A percentile compares a stretch with the other conserved stretches of the same genome.
Conservation (phyloP, 306 rosid species). For the Fagus crenata region DNA sequence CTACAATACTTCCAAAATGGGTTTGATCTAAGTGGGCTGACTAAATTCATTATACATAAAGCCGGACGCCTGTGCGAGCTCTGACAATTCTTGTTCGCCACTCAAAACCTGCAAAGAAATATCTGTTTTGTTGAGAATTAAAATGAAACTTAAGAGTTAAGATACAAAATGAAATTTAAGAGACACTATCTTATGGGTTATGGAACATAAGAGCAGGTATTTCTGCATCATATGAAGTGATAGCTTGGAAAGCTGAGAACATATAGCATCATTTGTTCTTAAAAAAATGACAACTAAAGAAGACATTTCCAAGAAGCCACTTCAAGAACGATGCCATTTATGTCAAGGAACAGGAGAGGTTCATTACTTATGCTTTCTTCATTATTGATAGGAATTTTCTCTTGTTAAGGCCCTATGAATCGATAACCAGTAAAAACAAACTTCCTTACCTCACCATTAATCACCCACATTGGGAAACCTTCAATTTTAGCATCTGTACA, state of each 20-base stretch:
- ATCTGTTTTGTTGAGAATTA: conserved; percentile 22
- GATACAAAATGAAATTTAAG: no score
- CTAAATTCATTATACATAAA: conserved; percentile 36
- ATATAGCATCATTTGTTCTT: neutral
- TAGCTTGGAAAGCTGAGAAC: neutral
- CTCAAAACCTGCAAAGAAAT: conserved; percentile 56
- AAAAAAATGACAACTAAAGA: neutral
- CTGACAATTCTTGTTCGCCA: conserved; percentile 63
- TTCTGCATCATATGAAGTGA: neutral
- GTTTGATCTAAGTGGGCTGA: conserved; percentile 35
- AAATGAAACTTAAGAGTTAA: conserved; percentile 5
- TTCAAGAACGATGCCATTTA: neutral
- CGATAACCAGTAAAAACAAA: neutral
- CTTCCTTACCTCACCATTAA: conserved; percentile 73
- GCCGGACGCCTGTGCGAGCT: conserved; percentile 66
- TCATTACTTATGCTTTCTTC: neutral
- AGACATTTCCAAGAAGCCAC: neutral
- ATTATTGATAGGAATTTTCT: neutral
- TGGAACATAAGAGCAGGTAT: no score
- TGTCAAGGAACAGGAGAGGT: neutral
- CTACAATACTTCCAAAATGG: conserved; percentile 6
- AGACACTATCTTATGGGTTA: no score
- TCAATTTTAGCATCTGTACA: conserved; percentile 67
- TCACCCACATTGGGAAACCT: conserved; percentile 92
- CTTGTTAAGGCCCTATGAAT: neutral